Percentiles rank a stretch among this genome's conserved stretches.
Conservation (phyloP, 2,329 filamentous ascomycete species). For the Didymella glomerata region DNA sequence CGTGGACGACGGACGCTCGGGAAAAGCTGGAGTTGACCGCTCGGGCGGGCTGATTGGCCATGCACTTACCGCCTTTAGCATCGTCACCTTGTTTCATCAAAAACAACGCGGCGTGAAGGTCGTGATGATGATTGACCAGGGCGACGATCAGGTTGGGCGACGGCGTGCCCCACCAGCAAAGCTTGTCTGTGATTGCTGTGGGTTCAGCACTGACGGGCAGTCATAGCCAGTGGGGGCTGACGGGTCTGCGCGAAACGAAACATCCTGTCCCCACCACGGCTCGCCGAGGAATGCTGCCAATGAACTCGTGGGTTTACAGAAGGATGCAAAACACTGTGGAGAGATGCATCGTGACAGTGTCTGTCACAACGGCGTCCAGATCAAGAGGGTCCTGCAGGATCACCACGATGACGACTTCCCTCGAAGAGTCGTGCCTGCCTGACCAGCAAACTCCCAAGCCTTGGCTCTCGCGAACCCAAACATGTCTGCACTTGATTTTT, state of each 20-base stretch:
- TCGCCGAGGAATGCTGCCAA: background rate
- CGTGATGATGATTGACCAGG: slow-evolving; percentile 17
- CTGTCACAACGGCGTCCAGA: background rate
- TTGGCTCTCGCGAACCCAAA: slow-evolving; percentile 8
- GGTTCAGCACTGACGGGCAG: slow-evolving; percentile 8
- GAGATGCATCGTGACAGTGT: background rate
- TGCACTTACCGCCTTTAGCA: slow-evolving; percentile 20
- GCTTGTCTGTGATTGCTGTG: slow-evolving; percentile 19
- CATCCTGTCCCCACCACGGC: slow-evolving; percentile 5
- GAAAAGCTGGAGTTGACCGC: slow-evolving; percentile 15
- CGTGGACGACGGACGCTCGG: slow-evolving; percentile 18
- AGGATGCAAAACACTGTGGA: slow-evolving; percentile 3
- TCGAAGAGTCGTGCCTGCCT: slow-evolving; percentile 2
- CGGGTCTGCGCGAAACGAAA: slow-evolving; percentile 14
- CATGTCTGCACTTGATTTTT: background rate
- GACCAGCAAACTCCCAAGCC: slow-evolving; percentile 12
- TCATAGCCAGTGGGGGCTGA: slow-evolving; percentile 8
- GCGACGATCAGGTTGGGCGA: slow-evolving; percentile 12
- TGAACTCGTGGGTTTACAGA: slow-evolving; percentile 13
- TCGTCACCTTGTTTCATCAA: slow-evolving; percentile 19
- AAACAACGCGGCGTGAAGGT: slow-evolving; percentile 15
- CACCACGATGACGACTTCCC: background rate
- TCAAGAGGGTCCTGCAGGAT: background rate
- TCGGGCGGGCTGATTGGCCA: slow-evolving; percentile 18
- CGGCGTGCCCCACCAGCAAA: slow-evolving; percentile 17